Base-by-base conservation (phyloP, 805 yeast species). In the Cyberlindnera samutprakarnensis region DNA sequence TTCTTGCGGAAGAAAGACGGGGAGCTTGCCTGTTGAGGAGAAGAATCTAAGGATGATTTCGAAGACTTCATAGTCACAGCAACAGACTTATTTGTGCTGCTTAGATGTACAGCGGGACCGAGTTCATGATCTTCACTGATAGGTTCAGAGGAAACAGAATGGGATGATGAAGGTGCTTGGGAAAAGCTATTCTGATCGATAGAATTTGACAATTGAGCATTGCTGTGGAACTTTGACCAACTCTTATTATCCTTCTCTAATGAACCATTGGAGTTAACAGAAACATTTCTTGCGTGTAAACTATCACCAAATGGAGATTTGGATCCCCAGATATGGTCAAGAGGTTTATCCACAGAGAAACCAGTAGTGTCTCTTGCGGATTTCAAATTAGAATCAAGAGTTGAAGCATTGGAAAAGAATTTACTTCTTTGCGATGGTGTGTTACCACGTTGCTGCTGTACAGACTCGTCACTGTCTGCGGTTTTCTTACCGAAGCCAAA, bases 1-100 rank as follows among this genome's bases (percentile, higher is more conserved):
- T 47, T 54, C 28, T 56, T 56, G 26, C 40, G 35, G 44, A 63
- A 54, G 26, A 62, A 57, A 7, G 63, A 57, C 7, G 66, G 64
- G 4, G 67, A 58, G 2, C 54, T 34, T n/a, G 47, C 41, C 28
- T 18, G 30, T 3, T 45, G 37, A 9, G 23, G 6, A 6, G 34
- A 18, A 15, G 38, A 37, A 2, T 50, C 49, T 8, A 32, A 7
- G 2, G 41, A 32, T 5, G 51, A 44, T 20, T 41, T 44, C 3
- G 38, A 25, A 18, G 48, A 42, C 15, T 38, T 43, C 7, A 38
- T 14, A 1, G 40, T 36, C 3, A 26, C 27, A 14, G 43, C 39
- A 12, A 40, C 31, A 4, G 52, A 42, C 30, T 39, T 45, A 29
- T 47, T 44, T 1, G 54, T 46, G 23, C 25, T 32, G 1, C 41